Conservation (phyloP, 192 early-diverging fungal genomes). For the Oehlia diaphana region DNA sequence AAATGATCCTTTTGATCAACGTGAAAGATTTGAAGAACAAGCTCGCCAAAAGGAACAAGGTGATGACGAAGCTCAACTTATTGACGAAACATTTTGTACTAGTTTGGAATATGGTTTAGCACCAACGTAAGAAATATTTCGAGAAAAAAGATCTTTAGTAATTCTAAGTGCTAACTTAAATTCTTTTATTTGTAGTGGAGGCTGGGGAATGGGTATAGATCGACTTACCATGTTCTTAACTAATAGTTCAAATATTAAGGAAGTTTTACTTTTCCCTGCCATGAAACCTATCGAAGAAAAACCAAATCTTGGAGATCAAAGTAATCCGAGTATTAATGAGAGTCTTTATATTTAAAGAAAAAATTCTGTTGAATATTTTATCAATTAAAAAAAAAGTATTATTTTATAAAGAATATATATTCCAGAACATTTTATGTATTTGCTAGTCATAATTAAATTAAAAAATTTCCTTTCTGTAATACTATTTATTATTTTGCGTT, state of each 20-base stretch:
- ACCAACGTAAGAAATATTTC: slow-evolving; percentile 64
- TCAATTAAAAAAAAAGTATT: too few species aligned
- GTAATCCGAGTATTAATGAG: too few species aligned
- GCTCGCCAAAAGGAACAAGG: slow-evolving; percentile 96
- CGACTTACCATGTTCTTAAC: slow-evolving; percentile 99
- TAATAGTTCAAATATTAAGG: slow-evolving; percentile 97
- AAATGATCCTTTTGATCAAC: slow-evolving; percentile 99
- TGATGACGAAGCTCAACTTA: slow-evolving; percentile 98
- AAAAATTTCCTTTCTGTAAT: too few species aligned
- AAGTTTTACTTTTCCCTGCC: slow-evolving; percentile 75
- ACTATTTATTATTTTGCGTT: too few species aligned
- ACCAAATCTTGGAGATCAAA: slow-evolving; percentile 21
- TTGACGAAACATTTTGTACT: slow-evolving; percentile 97
- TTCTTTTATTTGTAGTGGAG: slow-evolving; percentile 43
- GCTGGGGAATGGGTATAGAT: slow-evolving; percentile 95
- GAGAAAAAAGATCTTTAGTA: slow-evolving; percentile 1
- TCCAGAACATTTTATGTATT: too few species aligned
- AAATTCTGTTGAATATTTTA: too few species aligned
- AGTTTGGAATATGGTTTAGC: slow-evolving; percentile 96
- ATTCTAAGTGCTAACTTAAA: not conserved
- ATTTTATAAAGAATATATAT: too few species aligned
- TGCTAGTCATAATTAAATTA: too few species aligned
- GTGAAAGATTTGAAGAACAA: slow-evolving; percentile 97
- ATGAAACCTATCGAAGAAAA: slow-evolving; percentile 64
- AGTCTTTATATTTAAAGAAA: too few species aligned